phyloP scores from a whole-genome alignment of 2,329 filamentous ascomycete genomes.

The Mycosphaerella sp. region DNA sequence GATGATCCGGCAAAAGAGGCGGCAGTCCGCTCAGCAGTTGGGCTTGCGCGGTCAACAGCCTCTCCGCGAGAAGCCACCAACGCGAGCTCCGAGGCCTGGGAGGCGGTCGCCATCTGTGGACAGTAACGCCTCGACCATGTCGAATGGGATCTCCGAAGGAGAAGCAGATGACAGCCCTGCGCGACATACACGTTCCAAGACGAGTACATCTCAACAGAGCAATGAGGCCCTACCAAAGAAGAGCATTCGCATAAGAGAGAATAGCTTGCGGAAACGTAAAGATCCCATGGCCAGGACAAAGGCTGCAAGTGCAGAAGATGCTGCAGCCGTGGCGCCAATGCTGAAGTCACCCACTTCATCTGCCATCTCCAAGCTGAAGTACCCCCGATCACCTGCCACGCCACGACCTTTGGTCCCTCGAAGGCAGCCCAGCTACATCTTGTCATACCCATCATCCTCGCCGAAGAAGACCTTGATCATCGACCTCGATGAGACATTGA shows the following conservation, averaged over 20 bases:
- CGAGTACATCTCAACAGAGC: conserved; percentile 29
- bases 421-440: conserved; percentile 81
- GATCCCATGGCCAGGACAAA: conserved; percentile 51
- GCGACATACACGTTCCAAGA: conserved; percentile 60
- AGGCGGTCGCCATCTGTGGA: conserved; percentile 39
- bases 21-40: conserved; percentile 27
- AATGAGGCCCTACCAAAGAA: conserved; percentile 38
- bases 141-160: conserved; percentile 59
- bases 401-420: conserved; percentile 84
- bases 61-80: conserved; percentile 30
- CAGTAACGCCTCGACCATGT: conserved; percentile 44
- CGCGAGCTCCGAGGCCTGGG: conserved; percentile 30
- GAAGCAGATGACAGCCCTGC: conserved; percentile 48
- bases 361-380: conserved; percentile 60
- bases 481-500: conserved; percentile 93
- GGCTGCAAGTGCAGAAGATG: conserved; percentile 31
- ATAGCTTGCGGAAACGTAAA: conserved; percentile 66
- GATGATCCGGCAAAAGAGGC: conserved; percentile 41
- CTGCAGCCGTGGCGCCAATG: conserved; percentile 57
- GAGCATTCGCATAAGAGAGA: conserved; percentile 88
- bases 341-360: conserved; percentile 90
- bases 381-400: conserved; percentile 82
- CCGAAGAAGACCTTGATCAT: conserved; percentile 90
- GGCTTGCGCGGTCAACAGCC: conserved; percentile 30
- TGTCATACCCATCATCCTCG: conserved; percentile 49